phyloP scores from a whole-genome alignment of 169 alveolate species.

The Eimeria necatrix region DNA sequence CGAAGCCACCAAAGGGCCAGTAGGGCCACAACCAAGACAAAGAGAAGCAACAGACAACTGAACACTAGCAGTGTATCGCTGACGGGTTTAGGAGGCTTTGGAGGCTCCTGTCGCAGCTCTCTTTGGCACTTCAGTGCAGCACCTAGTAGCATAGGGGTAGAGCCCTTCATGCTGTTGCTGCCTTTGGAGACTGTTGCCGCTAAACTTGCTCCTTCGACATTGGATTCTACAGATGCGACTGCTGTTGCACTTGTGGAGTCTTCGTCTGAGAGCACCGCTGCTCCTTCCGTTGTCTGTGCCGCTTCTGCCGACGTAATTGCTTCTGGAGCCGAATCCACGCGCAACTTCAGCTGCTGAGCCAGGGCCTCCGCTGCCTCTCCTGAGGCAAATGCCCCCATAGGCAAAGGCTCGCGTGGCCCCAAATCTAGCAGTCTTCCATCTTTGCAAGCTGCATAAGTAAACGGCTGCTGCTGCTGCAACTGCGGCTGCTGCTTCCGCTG shows the following conservation, averaged over 20 bases:
- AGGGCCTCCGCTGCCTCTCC: conserved; percentile 67
- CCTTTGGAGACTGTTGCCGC: not conserved
- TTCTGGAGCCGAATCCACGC: conserved; percentile 44
- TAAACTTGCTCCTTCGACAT: not conserved
- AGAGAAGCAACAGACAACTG: conserved; percentile 67
- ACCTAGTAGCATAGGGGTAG: conserved; percentile 40
- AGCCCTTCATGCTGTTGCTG: not conserved
- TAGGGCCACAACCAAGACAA: conserved; percentile 67
- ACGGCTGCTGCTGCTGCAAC: conserved; percentile 60
- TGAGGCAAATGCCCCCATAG: conserved; percentile 66
- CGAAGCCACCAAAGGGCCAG: conserved; percentile 74
- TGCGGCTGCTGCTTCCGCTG: conserved; percentile 26
- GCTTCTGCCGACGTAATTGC: conserved; percentile 30
- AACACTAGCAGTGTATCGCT: conserved; percentile 78
- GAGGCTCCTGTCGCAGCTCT: conserved; percentile 77
- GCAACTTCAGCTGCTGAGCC: conserved; percentile 59
- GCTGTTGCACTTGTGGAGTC: not conserved
- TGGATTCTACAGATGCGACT: not conserved
- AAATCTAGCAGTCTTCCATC: conserved; percentile 56
- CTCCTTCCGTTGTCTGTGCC: not conserved
- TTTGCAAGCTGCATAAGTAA: conserved; percentile 51
- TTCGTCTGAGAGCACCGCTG: not conserved
- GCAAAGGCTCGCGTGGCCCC: conserved; percentile 38
- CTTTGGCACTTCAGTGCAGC: conserved; percentile 58
- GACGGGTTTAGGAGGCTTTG: conserved; percentile 51